Percentiles rank a stretch among this genome's conserved stretches.
These are phyloP conservation scores for Sesbania bispinosa DNA, from an alignment of 306 rosid genomes.

Conservation along the genomic window DNA sequence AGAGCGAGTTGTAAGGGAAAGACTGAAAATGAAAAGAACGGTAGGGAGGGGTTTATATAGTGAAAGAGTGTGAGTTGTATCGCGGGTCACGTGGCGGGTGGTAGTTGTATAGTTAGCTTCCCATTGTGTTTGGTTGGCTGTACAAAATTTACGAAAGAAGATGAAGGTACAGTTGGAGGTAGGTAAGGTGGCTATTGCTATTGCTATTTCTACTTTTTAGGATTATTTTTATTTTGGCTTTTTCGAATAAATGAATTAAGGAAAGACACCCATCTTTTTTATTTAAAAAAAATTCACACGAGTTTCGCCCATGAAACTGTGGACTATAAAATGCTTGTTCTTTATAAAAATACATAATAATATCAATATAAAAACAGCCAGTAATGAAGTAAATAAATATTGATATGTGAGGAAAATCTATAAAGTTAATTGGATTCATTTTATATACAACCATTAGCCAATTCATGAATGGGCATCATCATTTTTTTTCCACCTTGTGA, in stretches of 20 bases:
- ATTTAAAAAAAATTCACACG: not conserved
- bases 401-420: not conserved
- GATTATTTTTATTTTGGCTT: no score
- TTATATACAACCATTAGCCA: not conserved
- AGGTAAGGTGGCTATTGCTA: not conserved
- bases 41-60: slow-evolving; percentile 31
- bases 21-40: not conserved
- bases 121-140: slow-evolving; percentile 7
- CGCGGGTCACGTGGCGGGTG: slow-evolving; percentile 53
- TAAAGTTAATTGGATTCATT: not conserved
- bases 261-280: not conserved
- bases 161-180: not conserved
- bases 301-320: not conserved
- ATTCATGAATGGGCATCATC: not conserved
- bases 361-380: not conserved
- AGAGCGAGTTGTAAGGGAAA: slow-evolving; percentile 16
- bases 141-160: slow-evolving; percentile 10
- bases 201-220: not conserved
- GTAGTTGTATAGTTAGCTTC: slow-evolving; percentile 34
- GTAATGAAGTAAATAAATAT: not conserved
- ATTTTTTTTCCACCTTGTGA: not conserved
- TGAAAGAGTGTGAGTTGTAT: slow-evolving; percentile 5
- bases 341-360: not conserved
- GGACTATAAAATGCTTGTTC: no score
- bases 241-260: no score